These are phyloP conservation scores for Teratosphaeriaceae sp. DNA, from an alignment of 2,329 filamentous ascomycete species.

Conservation along the genomic window DNA sequence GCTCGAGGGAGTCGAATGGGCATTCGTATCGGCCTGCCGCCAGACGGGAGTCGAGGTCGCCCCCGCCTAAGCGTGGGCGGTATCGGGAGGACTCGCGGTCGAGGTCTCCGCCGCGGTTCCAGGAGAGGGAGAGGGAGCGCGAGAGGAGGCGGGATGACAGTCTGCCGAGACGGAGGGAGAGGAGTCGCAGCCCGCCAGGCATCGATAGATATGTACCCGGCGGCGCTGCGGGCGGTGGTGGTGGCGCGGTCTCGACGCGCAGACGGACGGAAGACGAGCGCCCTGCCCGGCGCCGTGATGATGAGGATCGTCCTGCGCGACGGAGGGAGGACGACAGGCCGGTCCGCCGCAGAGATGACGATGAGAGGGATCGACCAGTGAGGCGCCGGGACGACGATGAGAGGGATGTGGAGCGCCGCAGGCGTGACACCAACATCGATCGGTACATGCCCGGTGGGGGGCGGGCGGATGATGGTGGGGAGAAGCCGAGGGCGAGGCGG, in stretches of 20 bases:
- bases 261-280: slow-evolving; percentile 24
- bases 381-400: background rate
- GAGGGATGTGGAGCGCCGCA: background rate
- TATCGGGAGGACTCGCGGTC: slow-evolving; percentile 15
- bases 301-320: slow-evolving; percentile 22
- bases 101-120: slow-evolving; percentile 14
- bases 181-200: slow-evolving; percentile 23
- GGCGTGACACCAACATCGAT: slow-evolving; percentile 21
- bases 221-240: slow-evolving; percentile 13
- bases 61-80: slow-evolving; percentile 14
- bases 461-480: slow-evolving; percentile 4
- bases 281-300: slow-evolving; percentile 9
- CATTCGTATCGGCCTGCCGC: slow-evolving; percentile 11
- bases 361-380: slow-evolving; percentile 8
- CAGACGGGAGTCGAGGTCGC: slow-evolving; percentile 20
- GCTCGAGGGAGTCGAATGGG: slow-evolving; percentile 9
- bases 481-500: slow-evolving; percentile 9
- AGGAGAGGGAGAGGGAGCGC: slow-evolving; percentile 5
- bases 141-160: slow-evolving; percentile 4
- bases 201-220: slow-evolving; percentile 37
- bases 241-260: slow-evolving; percentile 12
- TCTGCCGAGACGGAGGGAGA: slow-evolving; percentile 12
- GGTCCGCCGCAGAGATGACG: slow-evolving; percentile 23
- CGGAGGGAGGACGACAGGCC: too few species aligned
- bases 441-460: slow-evolving; percentile 30